Base-by-base conservation (phyloP, 2,329 filamentous ascomycete species). In the Dothideomycetes sp. region DNA sequence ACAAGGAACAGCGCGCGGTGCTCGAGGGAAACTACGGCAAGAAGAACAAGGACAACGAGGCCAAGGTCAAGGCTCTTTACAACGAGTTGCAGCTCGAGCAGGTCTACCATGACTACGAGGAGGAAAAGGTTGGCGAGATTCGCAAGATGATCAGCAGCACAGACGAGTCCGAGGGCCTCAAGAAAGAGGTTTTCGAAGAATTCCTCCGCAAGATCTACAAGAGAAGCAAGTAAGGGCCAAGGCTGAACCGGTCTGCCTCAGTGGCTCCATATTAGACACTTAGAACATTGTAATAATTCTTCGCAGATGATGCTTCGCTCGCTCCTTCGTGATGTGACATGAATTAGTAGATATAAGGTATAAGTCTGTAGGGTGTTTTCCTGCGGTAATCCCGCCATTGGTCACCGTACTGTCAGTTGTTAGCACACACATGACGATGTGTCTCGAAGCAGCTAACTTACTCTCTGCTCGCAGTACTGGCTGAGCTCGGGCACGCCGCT, bases 201-300 rank as follows among this genome's bases (percentile, higher is more conserved):
- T 98, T 96, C 73, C 70, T 98, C 50, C 71, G 73, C 64, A 98
- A 98, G 76, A 96, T 98, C 60, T 96, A 96, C 76, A 94, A 94
- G 79, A 76, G 91, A 59, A 91, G 78, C 75, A 96, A 94, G 69
- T 96, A 84, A 61, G 64, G 6, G n/a, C n/a, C n/a, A n/a, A n/a
- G n/a, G n/a, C n/a, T n/a, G n/a, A n/a, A n/a, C n/a, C n/a, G n/a
- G n/a, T n/a, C n/a, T n/a, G n/a, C n/a, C n/a, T n/a, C n/a, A n/a
- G n/a, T n/a, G n/a, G n/a, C 39, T 36, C n/a, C 13, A 15, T 32
- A 32, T 13, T 32, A 33, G 18, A 42, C 39, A 23, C 23, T 29
- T 42, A 33, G 30, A 29, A 19, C 35, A 31, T 39, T 39, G 24
- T 39, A 39, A 39, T 39, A 24, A 31, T 24, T 30, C 31, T 27